Base-by-base conservation (phyloP, 257 asterid species). In the Eucommia ulmoides region DNA sequence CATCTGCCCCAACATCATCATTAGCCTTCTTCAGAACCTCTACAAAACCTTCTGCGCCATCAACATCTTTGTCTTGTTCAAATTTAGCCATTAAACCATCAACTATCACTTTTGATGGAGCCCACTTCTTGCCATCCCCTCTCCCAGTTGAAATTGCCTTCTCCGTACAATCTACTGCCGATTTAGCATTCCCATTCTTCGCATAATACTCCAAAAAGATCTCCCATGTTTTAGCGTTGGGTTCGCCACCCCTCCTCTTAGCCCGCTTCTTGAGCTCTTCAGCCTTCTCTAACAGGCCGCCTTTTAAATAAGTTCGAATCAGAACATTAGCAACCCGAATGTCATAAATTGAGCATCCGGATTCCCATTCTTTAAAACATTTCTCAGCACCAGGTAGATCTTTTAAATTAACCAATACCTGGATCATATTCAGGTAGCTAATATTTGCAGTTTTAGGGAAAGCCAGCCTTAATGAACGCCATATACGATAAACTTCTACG, bases 311-410 rank as follows among this genome's bases (percentile, higher is more conserved):
- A 69, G 92, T 92, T 51, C 81, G 76, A 3, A 91, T 83, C 18
- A 91, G 89, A 42, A 60, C 84, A 50, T 91, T 91, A 4, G 71
- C 89, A 19, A 85, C 48, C 19, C 94, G 96, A 33, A 86, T 75
- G 62, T 91, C 98, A 56, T 75, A 83, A 45, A 64, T 66, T 22
- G 81, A 58, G 61, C 58, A 58, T 21, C 62, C 74, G 23, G 78
- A 67, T 49, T 70, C 72, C 96, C 94, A 91, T 58, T 89, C 98
- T 53, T 63, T 69, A 69, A 74, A 86, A 67, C 93, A 91, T 66
- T 83, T 83, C 75, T 85, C 96, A 2, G 98, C 96, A 60, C 94
- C 96, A 3, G 96, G 92, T 55, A 86, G 42, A 71, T 91, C 98
- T 45, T 91, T 72, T 67, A 83, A 64, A 42, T 76, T 83, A 45